Evolutionary conservation across 305 asterid genomes (phyloP), one percentile per base, ranked within the genome.

Genomic region (Fraxinus ornus): DNA sequence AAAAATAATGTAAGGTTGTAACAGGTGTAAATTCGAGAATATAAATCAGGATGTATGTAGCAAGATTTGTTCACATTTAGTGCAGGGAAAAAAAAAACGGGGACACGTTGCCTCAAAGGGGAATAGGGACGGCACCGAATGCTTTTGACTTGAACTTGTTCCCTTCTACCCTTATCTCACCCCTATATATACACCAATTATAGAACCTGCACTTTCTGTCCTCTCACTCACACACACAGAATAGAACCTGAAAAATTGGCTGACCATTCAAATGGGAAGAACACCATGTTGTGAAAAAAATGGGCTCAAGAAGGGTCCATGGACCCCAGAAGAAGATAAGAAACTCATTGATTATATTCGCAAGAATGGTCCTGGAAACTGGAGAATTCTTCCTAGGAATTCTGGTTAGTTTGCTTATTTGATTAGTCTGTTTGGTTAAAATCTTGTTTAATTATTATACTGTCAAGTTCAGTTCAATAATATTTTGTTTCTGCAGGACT

Each of bases 101-200:
- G 89, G 98, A 92, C 98, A 94, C 98, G 98, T 94, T 82, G 91
- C 93, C 82, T 57, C 60, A 71, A 85, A 70, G 87, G 88, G 87
- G 83, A 90, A 91, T 90, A 89, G 84, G 97, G 98, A 89, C 97
- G 97, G 97, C 97, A 81, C 92, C 90, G 81, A 86, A 91, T 88
- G 87, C 87, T 55, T 85, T 92, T 93, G 95, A 89, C 94, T 85
- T 86, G 55, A 4, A 15, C 76, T 86, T 86, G 75, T 84, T 77
- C 84, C 1, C 75, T 77, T 72, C 2, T 1, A 4, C 21, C n/a
- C 39, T 62, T 80, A 52, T 35, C 57, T 13, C 19, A 13, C 19
- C 49, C 28, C 70, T 64, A 15, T 64, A 7, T 21, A 68, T 68
- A 26, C 37, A 28, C 36, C 37, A 68, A 41, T 7, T 39, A 10